Base-by-base conservation (phyloP, 805 yeast species). In the Candida maltosa region DNA sequence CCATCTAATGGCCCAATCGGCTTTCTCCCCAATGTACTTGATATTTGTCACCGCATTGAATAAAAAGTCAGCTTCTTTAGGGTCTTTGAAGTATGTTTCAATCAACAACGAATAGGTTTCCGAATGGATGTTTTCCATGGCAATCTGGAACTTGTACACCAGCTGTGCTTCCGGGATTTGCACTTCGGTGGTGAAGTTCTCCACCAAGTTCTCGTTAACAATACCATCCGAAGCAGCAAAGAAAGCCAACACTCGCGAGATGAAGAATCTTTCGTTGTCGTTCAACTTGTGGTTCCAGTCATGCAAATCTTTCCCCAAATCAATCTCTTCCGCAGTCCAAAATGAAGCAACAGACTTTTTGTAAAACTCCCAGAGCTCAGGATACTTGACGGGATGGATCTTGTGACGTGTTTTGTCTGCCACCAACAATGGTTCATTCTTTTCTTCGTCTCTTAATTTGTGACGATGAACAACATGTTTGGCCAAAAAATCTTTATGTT, bases 271-370 rank as follows among this genome's bases (percentile, higher is more conserved):
- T 74, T 91, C 98, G 61, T 89, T 91, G 39, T 86, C 93, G 58
- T 74, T 89, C 72, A 91, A 72, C 55, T 73, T 73, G 69, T 83
- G 77, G 60, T 87, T 89, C 98, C 98, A 91, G 70, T 91, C 98
- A 53, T 76, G 76, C 41, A 75, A 58, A 64, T 91, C 98, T 73
- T 91, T 93, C 37, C 94, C 81, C 46, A 91, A 77, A 66, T 91
- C 98, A 48, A 91, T 88, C 70, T 93, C 98, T 72, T 91, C 98
- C 31, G 97, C 97, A 26, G 97, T 93, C 98, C 98, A 91, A 76
- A 91, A 91, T 5, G 97, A 91, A 11, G 98, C 98, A 74, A 93
- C 98, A 34, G 97, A 97, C 69, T 91, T 87, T 75, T 91, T 91
- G 70, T 91, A 91, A 75, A 94, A 89, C 65, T 91, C 96, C 97